A percentile compares a stretch with the other conserved stretches of the same genome.
phyloP scores from a whole-genome alignment of 2,329 filamentous ascomycete genomes.

The Sporothrix brasiliensis region DNA sequence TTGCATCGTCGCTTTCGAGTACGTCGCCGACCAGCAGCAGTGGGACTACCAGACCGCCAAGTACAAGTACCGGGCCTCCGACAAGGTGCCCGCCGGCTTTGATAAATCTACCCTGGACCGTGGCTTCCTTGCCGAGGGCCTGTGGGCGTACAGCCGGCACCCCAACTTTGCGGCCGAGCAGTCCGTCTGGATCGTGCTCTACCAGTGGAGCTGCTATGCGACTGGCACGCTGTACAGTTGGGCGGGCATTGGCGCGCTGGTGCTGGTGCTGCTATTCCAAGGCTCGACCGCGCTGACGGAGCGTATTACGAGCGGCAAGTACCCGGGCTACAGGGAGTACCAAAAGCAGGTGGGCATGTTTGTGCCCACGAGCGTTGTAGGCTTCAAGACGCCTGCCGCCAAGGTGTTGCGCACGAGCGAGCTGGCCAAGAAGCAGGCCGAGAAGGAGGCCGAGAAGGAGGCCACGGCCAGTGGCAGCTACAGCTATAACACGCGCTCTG shows the following conservation, averaged over 20 bases:
- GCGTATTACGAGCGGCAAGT: conserved; percentile 76
- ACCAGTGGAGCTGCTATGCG: conserved; percentile 82
- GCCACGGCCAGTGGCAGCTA: conserved; percentile 29
- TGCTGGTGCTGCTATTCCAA: conserved; percentile 81
- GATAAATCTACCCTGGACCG: conserved; percentile 78
- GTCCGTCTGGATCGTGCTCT: conserved; percentile 82
- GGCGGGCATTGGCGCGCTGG: conserved; percentile 69
- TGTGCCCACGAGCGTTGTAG: conserved; percentile 61
- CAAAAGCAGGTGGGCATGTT: conserved; percentile 82
- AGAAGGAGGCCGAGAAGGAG: conserved; percentile 50
- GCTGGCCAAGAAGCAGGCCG: conserved; percentile 50
- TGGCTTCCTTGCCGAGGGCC: conserved; percentile 80
- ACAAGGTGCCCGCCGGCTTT: conserved; percentile 67
- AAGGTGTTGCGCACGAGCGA: conserved; percentile 58
- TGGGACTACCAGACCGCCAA: conserved; percentile 90
- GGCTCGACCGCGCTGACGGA: conserved; percentile 89
- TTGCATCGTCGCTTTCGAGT: conserved; percentile 65
- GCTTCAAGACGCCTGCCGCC: conserved; percentile 50
- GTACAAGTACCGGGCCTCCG: conserved; percentile 70
- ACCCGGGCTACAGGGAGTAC: conserved; percentile 84
- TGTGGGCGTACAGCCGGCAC: conserved; percentile 88
- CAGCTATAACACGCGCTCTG: conserved; percentile 30
- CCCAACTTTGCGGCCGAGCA: conserved; percentile 96
- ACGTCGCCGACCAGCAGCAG: conserved; percentile 87
- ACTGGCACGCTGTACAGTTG: conserved; percentile 75